phyloP scores from a whole-genome alignment of 164 flowering plant species.

The Kalanchoe fedtschenkoi region DNA sequence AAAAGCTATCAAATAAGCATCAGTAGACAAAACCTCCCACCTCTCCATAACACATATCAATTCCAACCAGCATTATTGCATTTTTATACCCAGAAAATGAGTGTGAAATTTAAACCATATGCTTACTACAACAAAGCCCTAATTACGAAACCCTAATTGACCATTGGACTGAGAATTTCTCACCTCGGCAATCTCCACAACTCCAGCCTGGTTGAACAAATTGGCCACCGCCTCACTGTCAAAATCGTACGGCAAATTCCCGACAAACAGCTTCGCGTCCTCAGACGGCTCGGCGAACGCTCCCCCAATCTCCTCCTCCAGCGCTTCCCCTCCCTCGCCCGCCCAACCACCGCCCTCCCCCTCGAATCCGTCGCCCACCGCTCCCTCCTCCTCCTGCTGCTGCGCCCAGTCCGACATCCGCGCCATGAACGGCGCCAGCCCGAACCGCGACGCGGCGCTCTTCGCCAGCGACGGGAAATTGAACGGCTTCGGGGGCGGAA shows the following conservation, averaged over 20 bases:
- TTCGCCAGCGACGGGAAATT: not conserved
- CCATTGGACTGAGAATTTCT: not conserved
- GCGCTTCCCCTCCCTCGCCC: not conserved
- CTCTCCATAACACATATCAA: too few species aligned
- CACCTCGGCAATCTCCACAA: constrained; percentile 49
- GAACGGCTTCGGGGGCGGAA: not conserved
- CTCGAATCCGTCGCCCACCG: not conserved
- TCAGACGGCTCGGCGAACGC: constrained; percentile 28
- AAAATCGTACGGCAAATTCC: constrained; percentile 37
- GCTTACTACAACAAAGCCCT: not conserved
- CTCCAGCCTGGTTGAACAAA: constrained; percentile 35
- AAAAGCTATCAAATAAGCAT: not conserved
- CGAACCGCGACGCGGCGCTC: constrained; percentile 3
- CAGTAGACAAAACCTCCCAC: not conserved
- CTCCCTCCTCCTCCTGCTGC: not conserved
- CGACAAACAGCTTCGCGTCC: constrained; percentile 50
- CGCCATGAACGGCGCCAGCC: not conserved
- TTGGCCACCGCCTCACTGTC: constrained; percentile 38
- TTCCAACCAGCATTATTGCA: not conserved
- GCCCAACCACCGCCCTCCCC: not conserved
- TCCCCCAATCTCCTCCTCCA: constrained; percentile 8
- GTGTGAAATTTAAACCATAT: not conserved
- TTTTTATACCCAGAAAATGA: not conserved
- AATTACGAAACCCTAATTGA: not conserved
- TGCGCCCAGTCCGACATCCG: not conserved